Evolutionary conservation across 2,329 filamentous ascomycete species (phyloP), one percentile per base, ranked within the genome.

Genomic region (Ampelomyces quisqualis): DNA sequence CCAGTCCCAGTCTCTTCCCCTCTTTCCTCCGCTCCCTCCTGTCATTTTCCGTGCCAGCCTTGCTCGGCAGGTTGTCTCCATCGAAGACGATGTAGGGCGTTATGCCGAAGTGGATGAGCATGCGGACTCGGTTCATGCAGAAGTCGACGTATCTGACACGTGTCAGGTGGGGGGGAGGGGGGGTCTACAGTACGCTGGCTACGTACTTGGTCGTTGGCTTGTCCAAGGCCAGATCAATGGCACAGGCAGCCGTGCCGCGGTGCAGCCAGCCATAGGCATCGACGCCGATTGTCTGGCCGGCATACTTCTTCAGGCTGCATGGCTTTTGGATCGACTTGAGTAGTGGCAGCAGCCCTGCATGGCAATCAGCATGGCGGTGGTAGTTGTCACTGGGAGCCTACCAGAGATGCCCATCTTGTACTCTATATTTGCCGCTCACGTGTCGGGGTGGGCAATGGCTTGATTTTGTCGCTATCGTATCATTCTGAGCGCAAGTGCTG

Each of bases 211-310:
- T 84, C 0, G 90, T 97, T 10, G 89, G 90, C 66, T 88, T 93
- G 58, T 82, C 89, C 58, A 91, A 79, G 23, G 90, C 93, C 49
- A 98, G 79, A 60, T 97, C 93, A 59, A 93, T 82, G 49, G 91
- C 89, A 73, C 91, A 97, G 34, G 88, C 81, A 52, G 94, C 84
- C 32, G 90, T 90, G 38, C 90, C 94, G 55, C 93, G 85, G 70
- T 98, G 93, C 40, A 98, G 82, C 93, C 94, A 98, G 66, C 91
- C 93, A 77, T 98, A 98, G 42, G 87, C 91, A 69, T 98, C 93
- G 23, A 98, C 84, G n/a, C 87, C 94, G 32, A 98, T 79, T 1
- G 86, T 95, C 70, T 95, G 84, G 36, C 91, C 93, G 9, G 80
- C 74, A 68, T 87, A 96, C 61, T 90, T 90, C 66, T 90, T 94